A percentile compares a stretch with the other conserved stretches of the same genome.
Conservation (phyloP, 495 filamentous ascomycete genomes). For the Neohortaea acidophila region DNA sequence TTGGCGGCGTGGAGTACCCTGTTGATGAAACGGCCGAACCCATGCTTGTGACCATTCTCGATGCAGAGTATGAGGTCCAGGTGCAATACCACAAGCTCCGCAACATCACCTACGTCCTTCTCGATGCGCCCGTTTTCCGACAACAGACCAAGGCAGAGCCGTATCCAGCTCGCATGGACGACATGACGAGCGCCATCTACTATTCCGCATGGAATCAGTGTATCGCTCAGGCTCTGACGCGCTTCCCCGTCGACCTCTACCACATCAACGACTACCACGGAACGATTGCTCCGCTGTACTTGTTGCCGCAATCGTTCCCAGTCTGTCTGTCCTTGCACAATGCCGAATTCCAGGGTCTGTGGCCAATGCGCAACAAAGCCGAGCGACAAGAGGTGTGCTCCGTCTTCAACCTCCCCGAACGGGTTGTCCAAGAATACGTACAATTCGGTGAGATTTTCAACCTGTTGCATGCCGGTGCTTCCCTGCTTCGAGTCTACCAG, state of each 20-base stretch:
- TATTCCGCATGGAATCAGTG: conserved; percentile 61
- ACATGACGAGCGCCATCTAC: conserved; percentile 51
- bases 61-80: conserved; percentile 43
- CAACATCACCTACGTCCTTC: conserved; percentile 56
- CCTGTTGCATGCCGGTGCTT: conserved; percentile 53
- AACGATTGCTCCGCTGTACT: conserved; percentile 52
- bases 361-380: conserved; percentile 53
- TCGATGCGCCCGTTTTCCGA: conserved; percentile 54
- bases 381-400: conserved; percentile 52
- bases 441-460: conserved; percentile 57
- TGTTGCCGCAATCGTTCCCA: conserved; percentile 48
- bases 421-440: conserved; percentile 38
- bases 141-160: conserved; percentile 50
- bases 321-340: conserved; percentile 45
- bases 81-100: conserved; percentile 48
- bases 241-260: conserved; percentile 51
- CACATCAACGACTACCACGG: conserved; percentile 74
- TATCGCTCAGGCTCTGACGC: conserved; percentile 43
- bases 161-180: conserved; percentile 57
- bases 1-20: conserved; percentile 52
- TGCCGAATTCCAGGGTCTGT: conserved; percentile 57
- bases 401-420: conserved; percentile 45
- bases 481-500: conserved; percentile 57
- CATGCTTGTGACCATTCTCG: conserved; percentile 48
- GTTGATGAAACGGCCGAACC: conserved; percentile 42